A percentile compares a stretch with the other conserved stretches of the same genome.
Evolutionary conservation across 176 grass and related monocot species (phyloP).

Genomic region (Otatea glauca): DNA sequence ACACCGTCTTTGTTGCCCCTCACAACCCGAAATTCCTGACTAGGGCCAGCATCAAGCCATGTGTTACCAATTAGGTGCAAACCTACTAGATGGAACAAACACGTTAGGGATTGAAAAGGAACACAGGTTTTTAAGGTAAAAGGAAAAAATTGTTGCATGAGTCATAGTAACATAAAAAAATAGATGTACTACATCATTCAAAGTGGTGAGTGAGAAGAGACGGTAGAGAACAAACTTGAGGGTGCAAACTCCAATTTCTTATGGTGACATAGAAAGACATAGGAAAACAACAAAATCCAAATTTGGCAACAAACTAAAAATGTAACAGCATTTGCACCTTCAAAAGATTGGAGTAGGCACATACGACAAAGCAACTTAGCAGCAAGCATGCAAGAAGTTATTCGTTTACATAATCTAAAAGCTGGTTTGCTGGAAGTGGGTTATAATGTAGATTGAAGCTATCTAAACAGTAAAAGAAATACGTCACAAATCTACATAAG

Average conservation of each 20-base stretch:
- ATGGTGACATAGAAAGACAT: not conserved
- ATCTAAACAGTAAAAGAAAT: not conserved
- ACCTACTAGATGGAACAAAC: not conserved
- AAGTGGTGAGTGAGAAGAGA: not conserved
- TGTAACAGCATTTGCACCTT: not conserved
- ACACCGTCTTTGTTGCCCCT: constrained; percentile 70
- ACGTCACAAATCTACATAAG: not conserved
- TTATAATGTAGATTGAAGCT: not conserved
- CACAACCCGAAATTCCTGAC: constrained; percentile 68
- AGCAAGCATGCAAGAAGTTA: not conserved
- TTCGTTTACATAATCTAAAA: not conserved
- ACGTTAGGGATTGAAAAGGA: not conserved
- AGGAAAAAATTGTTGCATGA: not conserved
- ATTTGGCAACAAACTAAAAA: not conserved
- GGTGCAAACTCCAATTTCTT: not conserved
- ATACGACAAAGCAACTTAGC: not conserved
- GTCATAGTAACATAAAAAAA: not conserved
- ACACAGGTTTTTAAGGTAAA: not conserved
- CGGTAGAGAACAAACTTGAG: not conserved
- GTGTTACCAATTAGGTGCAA: constrained; percentile 23
- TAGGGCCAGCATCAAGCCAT: constrained; percentile 58
- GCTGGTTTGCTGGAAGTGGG: not conserved
- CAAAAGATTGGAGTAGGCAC: not conserved
- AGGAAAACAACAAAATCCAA: not conserved
- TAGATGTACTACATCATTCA: not conserved